Conservation (phyloP, 2,329 filamentous ascomycete genomes). For the Pezicula neosporulosa region DNA sequence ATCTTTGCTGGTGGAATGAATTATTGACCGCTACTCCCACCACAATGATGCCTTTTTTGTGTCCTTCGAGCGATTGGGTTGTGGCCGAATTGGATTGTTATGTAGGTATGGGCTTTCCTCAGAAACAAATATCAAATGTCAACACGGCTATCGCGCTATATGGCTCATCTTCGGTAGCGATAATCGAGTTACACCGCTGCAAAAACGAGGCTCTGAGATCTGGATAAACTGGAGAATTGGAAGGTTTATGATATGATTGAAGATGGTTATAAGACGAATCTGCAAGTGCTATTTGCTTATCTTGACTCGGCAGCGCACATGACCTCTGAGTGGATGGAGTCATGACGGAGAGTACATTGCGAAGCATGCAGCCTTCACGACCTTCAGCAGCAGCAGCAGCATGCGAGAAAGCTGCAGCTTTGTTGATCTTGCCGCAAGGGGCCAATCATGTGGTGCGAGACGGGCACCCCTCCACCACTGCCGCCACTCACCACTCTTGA, state of each 20-base stretch:
- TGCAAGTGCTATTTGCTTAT: no score
- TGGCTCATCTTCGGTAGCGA: neutral
- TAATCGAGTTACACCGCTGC: neutral
- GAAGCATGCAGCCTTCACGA: neutral
- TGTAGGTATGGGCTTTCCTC: neutral
- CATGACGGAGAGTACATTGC: no score
- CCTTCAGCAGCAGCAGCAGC: no score
- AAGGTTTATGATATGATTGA: neutral
- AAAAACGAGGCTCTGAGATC: neutral
- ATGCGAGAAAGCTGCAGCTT: neutral
- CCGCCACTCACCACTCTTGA: neutral
- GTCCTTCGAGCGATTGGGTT: no score
- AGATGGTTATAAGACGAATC: no score
- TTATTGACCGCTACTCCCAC: neutral
- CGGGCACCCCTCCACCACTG: no score
- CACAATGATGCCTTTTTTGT: no score
- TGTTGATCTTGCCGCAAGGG: neutral
- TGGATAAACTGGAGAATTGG: neutral
- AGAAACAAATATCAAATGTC: neutral
- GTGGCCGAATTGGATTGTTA: neutral
- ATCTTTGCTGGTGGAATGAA: slow-evolving; percentile 14
- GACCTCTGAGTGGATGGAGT: no score
- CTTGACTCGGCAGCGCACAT: no score
- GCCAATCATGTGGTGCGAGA: neutral
- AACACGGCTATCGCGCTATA: neutral